Evolutionary conservation across 2,329 filamentous ascomycete genomes (phyloP).

Genomic region (Claviceps digitariae): DNA sequence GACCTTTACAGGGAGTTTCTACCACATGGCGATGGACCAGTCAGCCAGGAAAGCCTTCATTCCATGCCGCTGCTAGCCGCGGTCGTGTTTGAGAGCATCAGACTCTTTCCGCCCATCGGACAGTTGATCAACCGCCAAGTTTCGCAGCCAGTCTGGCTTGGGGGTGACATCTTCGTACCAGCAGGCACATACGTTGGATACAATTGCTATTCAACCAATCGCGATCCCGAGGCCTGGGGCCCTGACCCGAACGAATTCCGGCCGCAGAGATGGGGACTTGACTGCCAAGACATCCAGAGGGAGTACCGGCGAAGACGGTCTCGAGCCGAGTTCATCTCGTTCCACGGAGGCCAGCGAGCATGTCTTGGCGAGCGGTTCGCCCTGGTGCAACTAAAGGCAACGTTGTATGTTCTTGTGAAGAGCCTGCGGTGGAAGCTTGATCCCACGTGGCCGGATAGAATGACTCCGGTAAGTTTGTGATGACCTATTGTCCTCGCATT

Average conservation of each 20-base stretch:
- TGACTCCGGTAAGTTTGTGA: constrained; percentile 19
- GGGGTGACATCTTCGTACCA: constrained; percentile 19
- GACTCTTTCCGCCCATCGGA: constrained; percentile 33
- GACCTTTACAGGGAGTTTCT: constrained; percentile 18
- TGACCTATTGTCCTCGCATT: background rate
- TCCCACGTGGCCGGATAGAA: constrained; percentile 16
- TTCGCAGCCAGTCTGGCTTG: constrained; percentile 10
- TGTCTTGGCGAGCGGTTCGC: constrained; percentile 29
- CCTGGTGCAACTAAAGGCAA: constrained; percentile 22
- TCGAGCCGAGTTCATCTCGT: constrained; percentile 26
- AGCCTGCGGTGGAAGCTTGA: constrained; percentile 18
- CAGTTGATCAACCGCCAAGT: constrained; percentile 34
- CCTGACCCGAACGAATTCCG: constrained; percentile 22
- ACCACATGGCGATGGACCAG: background rate
- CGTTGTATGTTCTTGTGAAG: constrained; percentile 18
- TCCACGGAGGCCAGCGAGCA: constrained; percentile 25
- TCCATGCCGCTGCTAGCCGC: constrained; percentile 28
- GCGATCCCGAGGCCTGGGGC: constrained; percentile 18
- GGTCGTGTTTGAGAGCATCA: constrained; percentile 30
- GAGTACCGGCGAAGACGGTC: constrained; percentile 21
- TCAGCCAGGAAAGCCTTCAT: constrained; percentile 11
- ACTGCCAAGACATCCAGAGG: constrained; percentile 20
- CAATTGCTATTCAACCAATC: constrained; percentile 26
- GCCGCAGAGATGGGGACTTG: constrained; percentile 25
- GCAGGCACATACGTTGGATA: constrained; percentile 26